Evolutionary conservation across 768 basidiomycete species (phyloP), one percentile per base, ranked within the genome.

Genomic region (Brasilioporus rufonigricans): DNA sequence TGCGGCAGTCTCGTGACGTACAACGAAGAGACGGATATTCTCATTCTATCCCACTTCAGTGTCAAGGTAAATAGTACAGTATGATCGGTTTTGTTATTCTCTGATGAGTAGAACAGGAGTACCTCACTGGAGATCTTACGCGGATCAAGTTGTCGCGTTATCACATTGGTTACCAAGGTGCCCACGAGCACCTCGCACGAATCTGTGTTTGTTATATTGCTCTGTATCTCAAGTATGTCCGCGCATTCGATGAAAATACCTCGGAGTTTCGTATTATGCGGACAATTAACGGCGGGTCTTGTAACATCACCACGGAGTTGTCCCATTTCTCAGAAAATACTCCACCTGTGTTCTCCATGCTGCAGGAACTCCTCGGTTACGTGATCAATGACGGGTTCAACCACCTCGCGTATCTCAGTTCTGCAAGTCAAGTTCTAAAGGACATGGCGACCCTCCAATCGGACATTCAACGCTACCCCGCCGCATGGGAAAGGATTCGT

Each of bases 41-140:
- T n/a, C n/a, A n/a, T n/a, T n/a, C n/a, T n/a, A n/a, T n/a, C n/a
- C n/a, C n/a, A n/a, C n/a, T n/a, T n/a, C n/a, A n/a, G n/a, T n/a
- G 64, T 65, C 45, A 65, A 62, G 56, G 64, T 63, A 43, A 40
- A 52, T 31, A 8, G 2, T 24, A 7, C n/a, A 2, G 4, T 19
- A n/a, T n/a, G n/a, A n/a, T n/a, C 9, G 0, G 0, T 29, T 21
- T 5, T 9, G 44, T 13, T 39, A 1, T 9, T 2, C 3, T n/a
- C 43, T 5, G 32, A 45, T 8, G n/a, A 14, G 1, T 23, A n/a
- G n/a, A n/a, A n/a, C n/a, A n/a, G n/a, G n/a, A n/a, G n/a, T n/a
- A n/a, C n/a, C n/a, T n/a, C n/a, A 50, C 38, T 5, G 48, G 54
- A 7, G 40, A 49, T 35, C 32, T 27, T 26, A 47, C 44, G 1